phyloP scores from a whole-genome alignment of 306 rosid genomes.

The Quercus cerris region DNA sequence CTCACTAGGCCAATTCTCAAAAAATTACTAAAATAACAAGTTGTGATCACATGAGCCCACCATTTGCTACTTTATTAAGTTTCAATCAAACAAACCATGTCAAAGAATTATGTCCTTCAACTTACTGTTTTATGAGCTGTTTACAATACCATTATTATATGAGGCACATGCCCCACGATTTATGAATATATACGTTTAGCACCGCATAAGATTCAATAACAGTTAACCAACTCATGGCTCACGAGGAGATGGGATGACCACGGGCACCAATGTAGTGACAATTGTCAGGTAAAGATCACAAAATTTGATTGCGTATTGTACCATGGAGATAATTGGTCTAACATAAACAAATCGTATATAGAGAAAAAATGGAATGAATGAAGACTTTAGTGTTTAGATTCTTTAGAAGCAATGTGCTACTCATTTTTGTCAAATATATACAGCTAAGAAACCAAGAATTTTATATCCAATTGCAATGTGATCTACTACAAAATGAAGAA shows the following conservation, averaged over 20 bases:
- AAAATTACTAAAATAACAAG: too few relatives aligned
- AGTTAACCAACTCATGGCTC: conserved; percentile 27
- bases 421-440: neutral
- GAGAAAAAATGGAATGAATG: neutral
- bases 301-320: neutral
- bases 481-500: neutral
- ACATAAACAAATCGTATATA: neutral
- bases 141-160: neutral
- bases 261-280: too few relatives aligned
- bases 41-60: too few relatives aligned
- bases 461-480: conserved; percentile 7
- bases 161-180: neutral
- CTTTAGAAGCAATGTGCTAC: neutral
- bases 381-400: neutral
- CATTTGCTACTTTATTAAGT: too few relatives aligned
- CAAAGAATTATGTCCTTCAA: too few relatives aligned
- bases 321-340: neutral
- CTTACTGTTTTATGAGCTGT: too few relatives aligned
- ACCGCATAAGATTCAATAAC: neutral
- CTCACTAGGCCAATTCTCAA: too few relatives aligned
- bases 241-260: conserved; percentile 14
- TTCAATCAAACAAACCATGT: too few relatives aligned
- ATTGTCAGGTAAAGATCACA: too few relatives aligned
- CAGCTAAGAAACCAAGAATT: neutral
- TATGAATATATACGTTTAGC: neutral